Evolutionary conservation across 257 asterid genomes (phyloP).

Genomic region (Solanum tarijense): DNA sequence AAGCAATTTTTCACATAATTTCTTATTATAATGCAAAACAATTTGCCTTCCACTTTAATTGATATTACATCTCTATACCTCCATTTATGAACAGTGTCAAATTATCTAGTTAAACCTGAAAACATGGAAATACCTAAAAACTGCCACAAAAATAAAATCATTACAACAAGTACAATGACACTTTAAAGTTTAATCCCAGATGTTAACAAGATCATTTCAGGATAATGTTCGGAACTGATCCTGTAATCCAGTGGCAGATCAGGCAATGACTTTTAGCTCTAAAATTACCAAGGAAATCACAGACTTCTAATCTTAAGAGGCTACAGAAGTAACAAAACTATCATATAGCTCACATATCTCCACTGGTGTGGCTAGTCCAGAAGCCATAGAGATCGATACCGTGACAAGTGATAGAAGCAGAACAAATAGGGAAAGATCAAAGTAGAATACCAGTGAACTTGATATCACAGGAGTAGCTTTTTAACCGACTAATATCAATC

Average conservation of each 20-base stretch:
- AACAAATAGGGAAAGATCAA: conserved; percentile 2
- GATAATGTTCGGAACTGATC: background rate
- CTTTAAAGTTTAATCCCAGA: background rate
- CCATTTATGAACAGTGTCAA: background rate
- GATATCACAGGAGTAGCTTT: conserved; percentile 80
- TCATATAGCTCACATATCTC: background rate
- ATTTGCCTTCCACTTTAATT: background rate
- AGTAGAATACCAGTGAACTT: conserved; percentile 55
- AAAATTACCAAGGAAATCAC: background rate
- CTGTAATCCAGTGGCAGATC: background rate
- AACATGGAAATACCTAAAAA: background rate
- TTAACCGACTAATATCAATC: conserved; percentile 37
- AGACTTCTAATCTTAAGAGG: background rate
- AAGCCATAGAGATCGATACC: background rate
- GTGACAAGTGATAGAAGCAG: background rate
- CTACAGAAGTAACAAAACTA: background rate
- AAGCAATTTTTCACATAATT: background rate
- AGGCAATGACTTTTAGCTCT: background rate
- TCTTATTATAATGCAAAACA: background rate
- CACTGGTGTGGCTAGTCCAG: background rate
- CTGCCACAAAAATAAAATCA: background rate
- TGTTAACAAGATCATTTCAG: background rate
- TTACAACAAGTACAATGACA: background rate
- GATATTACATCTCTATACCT: background rate
- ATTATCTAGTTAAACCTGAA: background rate